Base-by-base conservation (phyloP, 371 early-diverging fungal species). In the Mortierella sp. region DNA sequence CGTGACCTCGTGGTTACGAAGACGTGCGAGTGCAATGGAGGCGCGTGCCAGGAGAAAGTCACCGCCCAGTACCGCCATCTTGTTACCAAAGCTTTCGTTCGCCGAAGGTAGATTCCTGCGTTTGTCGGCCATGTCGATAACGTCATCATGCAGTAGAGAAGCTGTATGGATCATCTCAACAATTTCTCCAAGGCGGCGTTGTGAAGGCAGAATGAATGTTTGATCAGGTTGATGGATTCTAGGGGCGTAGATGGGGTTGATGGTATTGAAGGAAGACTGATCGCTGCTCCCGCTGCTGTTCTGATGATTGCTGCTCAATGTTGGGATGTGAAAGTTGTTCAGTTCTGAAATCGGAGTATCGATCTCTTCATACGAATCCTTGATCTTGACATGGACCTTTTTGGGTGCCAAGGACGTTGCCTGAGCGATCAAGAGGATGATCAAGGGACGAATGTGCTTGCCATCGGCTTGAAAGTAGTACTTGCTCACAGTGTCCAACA, bases 101-200 rank as follows among this genome's bases (percentile, higher is more conserved):
- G 92, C 93, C 1, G 94, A 89, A 10, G 90, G 86, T 39, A 87
- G 59, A 21, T 86, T 84, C 8, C 96, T 89, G 34, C 96, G 89
- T 1, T 87, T 87, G 55, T 85, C 82, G 0, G 89, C 80, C 21
- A 82, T 65, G 63, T 94, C 94, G 55, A 97, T 93, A 23, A 98
- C 97, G 71, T 98, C 98, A 81, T 98, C 96, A 79, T 98, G 98
- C 9, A 98, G 79, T 30, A 97, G 80, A 6, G 95, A 94, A 8
- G 98, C 96, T 1, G 98, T 96, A 79, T 98, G 96, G 67, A 98
- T 97, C 93, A 98, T 94, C 78, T 98, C 97, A 0, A 94, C 90
- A 59, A 98, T 97, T 79, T 96, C 96, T 10, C 97, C 96, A 50
- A 98, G 84, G 9, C 96, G 89, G 24, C 95, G 86, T 65, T 97